A percentile compares a stretch with the other conserved stretches of the same genome.
Conservation (phyloP, 2,329 filamentous ascomycete species). For the Colletotrichum falcatum region DNA sequence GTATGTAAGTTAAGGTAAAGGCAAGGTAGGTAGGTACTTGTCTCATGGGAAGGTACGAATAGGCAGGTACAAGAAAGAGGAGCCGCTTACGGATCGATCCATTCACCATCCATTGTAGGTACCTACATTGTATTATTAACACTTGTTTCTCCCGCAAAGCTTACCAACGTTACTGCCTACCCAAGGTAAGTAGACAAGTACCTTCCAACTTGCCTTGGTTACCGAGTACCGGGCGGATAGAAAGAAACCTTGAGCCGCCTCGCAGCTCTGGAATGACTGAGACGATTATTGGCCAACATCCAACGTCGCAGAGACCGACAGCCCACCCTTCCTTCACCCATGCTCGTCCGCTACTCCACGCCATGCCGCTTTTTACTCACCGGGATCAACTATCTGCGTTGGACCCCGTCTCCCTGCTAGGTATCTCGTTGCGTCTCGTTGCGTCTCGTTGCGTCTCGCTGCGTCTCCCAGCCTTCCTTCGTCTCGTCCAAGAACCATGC, state of each 20-base stretch:
- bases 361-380: slow-evolving; percentile 13
- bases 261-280: slow-evolving; percentile 4
- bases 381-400: slow-evolving; percentile 20
- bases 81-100: slow-evolving; percentile 21
- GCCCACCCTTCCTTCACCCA: slow-evolving; percentile 1
- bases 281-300: slow-evolving; percentile 22
- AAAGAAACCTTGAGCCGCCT: background rate
- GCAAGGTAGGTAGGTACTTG: no score
- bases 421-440: background rate
- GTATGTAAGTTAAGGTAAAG: no score
- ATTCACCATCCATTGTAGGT: no score
- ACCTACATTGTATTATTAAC: background rate
- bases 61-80: slow-evolving; percentile 6
- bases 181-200: background rate
- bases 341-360: background rate
- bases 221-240: background rate
- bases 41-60: no score
- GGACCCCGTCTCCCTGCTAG: slow-evolving; percentile 10
- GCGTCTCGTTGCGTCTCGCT: background rate
- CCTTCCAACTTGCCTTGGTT: background rate
- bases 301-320: slow-evolving; percentile 2
- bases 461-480: slow-evolving; percentile 2
- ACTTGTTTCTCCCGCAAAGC: slow-evolving; percentile 9
- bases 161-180: background rate
- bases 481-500: background rate